phyloP scores from a whole-genome alignment of 1,284 basidiomycete genomes.

The Boletus sp. region DNA sequence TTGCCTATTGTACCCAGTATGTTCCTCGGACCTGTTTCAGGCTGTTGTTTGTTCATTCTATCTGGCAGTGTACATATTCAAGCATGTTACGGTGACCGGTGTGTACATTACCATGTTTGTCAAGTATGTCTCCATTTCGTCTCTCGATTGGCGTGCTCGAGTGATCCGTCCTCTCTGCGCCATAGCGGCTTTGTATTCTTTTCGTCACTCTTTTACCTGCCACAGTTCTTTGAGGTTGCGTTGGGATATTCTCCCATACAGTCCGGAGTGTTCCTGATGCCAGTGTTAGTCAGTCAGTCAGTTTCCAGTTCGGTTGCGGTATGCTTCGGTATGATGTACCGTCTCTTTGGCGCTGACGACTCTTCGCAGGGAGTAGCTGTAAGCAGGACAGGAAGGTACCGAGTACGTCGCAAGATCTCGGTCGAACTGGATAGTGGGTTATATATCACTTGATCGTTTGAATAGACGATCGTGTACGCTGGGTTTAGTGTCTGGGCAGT shows the following conservation, averaged over 20 bases:
- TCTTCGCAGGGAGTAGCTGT: background rate
- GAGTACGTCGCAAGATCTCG: background rate
- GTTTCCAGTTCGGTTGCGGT: background rate
- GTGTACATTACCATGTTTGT: slow-evolving; percentile 8
- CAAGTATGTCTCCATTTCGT: background rate
- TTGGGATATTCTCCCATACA: background rate
- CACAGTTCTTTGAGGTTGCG: slow-evolving; percentile 2
- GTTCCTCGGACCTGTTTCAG: background rate
- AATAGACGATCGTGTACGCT: slow-evolving; percentile 42
- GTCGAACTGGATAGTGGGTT: background rate
- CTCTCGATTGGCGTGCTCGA: background rate
- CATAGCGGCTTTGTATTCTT: slow-evolving; percentile 1
- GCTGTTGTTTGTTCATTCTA: background rate
- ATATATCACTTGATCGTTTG: background rate
- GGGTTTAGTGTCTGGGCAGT: slow-evolving; percentile 72
- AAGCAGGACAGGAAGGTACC: slow-evolving; percentile 4
- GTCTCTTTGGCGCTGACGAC: background rate
- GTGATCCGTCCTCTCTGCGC: no score
- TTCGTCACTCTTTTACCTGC: slow-evolving; percentile 4
- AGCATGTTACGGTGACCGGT: background rate
- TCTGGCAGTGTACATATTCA: slow-evolving; percentile 9
- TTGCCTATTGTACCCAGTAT: slow-evolving; percentile 8
- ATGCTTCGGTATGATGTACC: background rate
- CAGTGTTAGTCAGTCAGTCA: background rate
- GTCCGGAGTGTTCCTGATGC: background rate